Evolutionary conservation across 768 basidiomycete species (phyloP).

Genomic region (Kockovaella imperatae): DNA sequence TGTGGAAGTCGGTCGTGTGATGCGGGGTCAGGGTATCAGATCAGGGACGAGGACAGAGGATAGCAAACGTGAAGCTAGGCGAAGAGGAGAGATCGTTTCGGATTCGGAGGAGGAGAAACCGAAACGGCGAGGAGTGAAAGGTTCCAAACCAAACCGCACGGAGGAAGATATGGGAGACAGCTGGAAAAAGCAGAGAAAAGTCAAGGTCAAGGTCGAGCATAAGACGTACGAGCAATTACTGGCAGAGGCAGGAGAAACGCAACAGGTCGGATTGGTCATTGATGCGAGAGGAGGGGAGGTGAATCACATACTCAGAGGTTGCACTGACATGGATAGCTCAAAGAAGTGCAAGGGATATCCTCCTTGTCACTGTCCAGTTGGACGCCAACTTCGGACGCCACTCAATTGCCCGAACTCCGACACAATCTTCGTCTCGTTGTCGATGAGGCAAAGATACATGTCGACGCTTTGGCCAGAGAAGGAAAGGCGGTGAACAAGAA

Average conservation of each 20-base stretch:
- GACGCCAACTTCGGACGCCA: conserved; percentile 79
- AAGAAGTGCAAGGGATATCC: conserved; percentile 77
- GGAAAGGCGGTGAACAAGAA: conserved; percentile 74
- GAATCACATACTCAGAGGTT: conserved; percentile 40
- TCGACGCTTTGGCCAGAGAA: conserved; percentile 83
- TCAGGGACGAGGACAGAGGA: conserved; percentile 43
- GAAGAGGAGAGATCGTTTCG: conserved; percentile 33
- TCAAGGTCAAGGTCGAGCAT: conserved; percentile 78
- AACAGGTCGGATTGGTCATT: conserved; percentile 75
- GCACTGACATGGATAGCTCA: conserved; percentile 51
- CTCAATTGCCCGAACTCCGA: conserved; percentile 89
- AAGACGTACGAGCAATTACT: conserved; percentile 96
- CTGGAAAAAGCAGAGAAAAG: conserved; percentile 73
- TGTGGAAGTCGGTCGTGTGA: conserved; percentile 30
- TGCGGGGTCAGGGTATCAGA: conserved; percentile 38
- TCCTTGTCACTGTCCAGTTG: conserved; percentile 64
- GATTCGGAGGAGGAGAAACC: conserved; percentile 37
- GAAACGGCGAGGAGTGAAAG: conserved; percentile 13
- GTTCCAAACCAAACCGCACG: neutral
- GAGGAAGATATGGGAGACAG: conserved; percentile 50
- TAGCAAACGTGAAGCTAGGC: conserved; percentile 42
- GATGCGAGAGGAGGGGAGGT: conserved; percentile 92
- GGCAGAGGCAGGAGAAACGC: conserved; percentile 65
- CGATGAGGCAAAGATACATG: conserved; percentile 70
- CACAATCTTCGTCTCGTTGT: conserved; percentile 86